Conservation (phyloP, 345 rosid species). For the Gynandropsis gynandra region DNA sequence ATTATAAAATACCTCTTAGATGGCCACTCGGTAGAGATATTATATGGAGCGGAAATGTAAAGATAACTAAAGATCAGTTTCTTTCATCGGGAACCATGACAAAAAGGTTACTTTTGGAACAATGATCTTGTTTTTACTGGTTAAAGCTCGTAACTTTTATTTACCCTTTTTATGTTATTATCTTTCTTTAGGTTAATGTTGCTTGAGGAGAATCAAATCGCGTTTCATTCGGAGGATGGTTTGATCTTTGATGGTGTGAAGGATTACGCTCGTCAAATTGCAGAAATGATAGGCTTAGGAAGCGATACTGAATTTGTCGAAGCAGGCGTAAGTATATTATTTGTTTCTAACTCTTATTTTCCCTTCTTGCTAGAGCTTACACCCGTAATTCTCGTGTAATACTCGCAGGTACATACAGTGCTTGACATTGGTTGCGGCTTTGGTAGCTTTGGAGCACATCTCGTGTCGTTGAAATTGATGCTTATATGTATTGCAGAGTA, state of each 20-base stretch:
- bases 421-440: slow-evolving; percentile 96
- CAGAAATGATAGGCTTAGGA: slow-evolving; percentile 95
- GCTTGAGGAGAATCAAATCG: slow-evolving; percentile 95
- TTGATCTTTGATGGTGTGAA: slow-evolving; percentile 82
- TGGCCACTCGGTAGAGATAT: slow-evolving; percentile 97
- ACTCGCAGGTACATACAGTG: slow-evolving; percentile 58
- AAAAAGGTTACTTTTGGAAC: slow-evolving; percentile 50
- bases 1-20: slow-evolving; percentile 80
- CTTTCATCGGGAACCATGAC: slow-evolving; percentile 97
- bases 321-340: slow-evolving; percentile 74
- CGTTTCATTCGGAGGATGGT: slow-evolving; percentile 90
- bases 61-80: slow-evolving; percentile 91
- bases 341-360: slow-evolving; percentile 17
- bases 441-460: slow-evolving; percentile 96
- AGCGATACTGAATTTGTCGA: slow-evolving; percentile 78
- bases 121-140: not conserved
- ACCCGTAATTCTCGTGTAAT: not conserved
- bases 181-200: slow-evolving; percentile 64
- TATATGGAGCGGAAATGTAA: slow-evolving; percentile 94
- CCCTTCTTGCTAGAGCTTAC: slow-evolving; percentile 5
- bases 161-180: slow-evolving; percentile 5
- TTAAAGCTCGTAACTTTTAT: not conserved
- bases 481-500: slow-evolving; percentile 81
- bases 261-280: slow-evolving; percentile 90
- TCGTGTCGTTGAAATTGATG: slow-evolving; percentile 75